Percentiles rank a stretch among this genome's conserved stretches.
Evolutionary conservation across 2,329 filamentous ascomycete species (phyloP).

Genomic region (Fusarium albosuccineum): DNA sequence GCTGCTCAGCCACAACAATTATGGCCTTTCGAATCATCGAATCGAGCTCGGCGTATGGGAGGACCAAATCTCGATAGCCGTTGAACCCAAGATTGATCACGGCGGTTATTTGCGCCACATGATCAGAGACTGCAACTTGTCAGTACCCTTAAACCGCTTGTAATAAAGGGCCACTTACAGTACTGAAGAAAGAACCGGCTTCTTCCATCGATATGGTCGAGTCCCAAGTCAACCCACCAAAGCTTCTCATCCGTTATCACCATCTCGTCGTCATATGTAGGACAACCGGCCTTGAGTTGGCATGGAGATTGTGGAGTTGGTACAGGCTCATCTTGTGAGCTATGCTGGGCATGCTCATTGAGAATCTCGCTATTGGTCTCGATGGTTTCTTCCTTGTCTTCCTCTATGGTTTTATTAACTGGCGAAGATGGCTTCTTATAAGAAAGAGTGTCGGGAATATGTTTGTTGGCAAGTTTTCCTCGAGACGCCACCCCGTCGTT

Average conservation of each 20-base stretch:
- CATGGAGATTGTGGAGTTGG: not conserved
- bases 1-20: slow-evolving; percentile 12
- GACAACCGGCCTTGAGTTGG: not conserved
- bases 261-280: not conserved
- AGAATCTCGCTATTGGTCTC: not conserved
- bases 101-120: slow-evolving; percentile 17
- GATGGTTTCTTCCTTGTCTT: not conserved
- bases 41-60: slow-evolving; percentile 13
- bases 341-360: not conserved
- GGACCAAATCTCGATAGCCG: slow-evolving; percentile 24
- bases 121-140: slow-evolving; percentile 8
- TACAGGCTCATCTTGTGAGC: not conserved
- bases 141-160: not conserved
- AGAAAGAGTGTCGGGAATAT: slow-evolving; percentile 14
- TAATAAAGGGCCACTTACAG: not conserved
- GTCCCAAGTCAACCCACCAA: slow-evolving; percentile 3
- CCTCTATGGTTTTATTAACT: not conserved
- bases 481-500: slow-evolving; percentile 21
- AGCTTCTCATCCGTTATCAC: not conserved
- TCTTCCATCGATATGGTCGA: slow-evolving; percentile 18
- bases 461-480: slow-evolving; percentile 20
- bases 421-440: slow-evolving; percentile 7
- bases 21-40: slow-evolving; percentile 9
- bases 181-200: slow-evolving; percentile 23
- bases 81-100: slow-evolving; percentile 28